A percentile compares a stretch with the other conserved stretches of the same genome.
Evolutionary conservation across 768 basidiomycete species (phyloP).

Genomic region (Agrocybe praecox): DNA sequence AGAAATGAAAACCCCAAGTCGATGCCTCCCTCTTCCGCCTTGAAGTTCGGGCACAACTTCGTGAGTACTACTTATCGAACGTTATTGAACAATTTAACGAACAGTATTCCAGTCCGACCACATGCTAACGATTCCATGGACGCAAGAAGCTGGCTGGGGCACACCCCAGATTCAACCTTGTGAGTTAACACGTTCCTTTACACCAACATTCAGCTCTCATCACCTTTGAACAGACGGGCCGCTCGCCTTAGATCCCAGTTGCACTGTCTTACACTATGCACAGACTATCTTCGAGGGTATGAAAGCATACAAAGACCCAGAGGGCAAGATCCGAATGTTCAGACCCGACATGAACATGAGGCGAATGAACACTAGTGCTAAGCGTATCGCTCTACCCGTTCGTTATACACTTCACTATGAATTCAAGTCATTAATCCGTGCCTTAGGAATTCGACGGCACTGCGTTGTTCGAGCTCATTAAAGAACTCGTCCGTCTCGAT

Average conservation of each 20-base stretch:
- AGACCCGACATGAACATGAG: conserved; percentile 98
- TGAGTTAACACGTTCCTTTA: conserved; percentile 36
- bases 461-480: conserved; percentile 76
- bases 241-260: conserved; percentile 72
- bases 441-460: conserved; percentile 76
- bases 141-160: conserved; percentile 74
- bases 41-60: conserved; percentile 88
- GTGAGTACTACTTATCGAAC: conserved; percentile 39
- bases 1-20: conserved; percentile 55
- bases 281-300: conserved; percentile 91
- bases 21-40: conserved; percentile 62
- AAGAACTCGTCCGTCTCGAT: conserved; percentile 82
- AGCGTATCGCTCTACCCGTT: conserved; percentile 77
- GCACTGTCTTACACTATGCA: conserved; percentile 90
- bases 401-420: conserved; percentile 20
- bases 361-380: conserved; percentile 87
- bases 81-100: conserved; percentile 8
- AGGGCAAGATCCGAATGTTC: conserved; percentile 82
- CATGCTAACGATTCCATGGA: conserved; percentile 85
- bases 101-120: conserved; percentile 67
- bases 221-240: conserved; percentile 59
- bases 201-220: conserved; percentile 2
- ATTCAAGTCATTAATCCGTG: not conserved
- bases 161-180: conserved; percentile 83
- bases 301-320: conserved; percentile 84